Evolutionary conservation across 225 moss, liverwort and hornwort genomes (phyloP), one percentile per base, ranked within the genome.

Genomic region (Anthoceros angustus): DNA sequence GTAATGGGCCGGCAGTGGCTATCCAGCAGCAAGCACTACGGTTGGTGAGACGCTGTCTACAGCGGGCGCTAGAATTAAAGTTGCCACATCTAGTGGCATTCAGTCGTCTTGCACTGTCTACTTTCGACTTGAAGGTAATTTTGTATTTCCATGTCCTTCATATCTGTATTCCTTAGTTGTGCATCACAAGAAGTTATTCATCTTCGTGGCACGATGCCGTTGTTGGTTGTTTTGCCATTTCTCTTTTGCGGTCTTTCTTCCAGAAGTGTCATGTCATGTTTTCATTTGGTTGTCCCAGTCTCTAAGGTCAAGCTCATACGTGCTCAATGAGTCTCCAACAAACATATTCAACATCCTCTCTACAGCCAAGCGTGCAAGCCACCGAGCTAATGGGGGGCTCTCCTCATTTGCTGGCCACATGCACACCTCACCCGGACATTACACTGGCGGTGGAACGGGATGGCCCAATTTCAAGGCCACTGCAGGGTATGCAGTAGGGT

Each of bases 101-200:
- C 63, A 86, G 90, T 72, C 90, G 90, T 38, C 84, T 95, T 55
- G 90, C 94, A 25, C 83, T 90, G 40, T 90, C 90, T 3, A 90
- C 85, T 43, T 90, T 95, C 41, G 85, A 90, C 60, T 61, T 86
- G 1, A 82, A 85, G 72, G 72, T 72, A 7, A 70, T 42, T 65
- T 21, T 65, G 39, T 65, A 63, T 62, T 11, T 8, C 64, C 18
- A 18, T 39, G 4, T 24, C 12, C 12, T 16, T 46, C 39, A 8
- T 26, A 39, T 21, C 63, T 70, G 45, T 10, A 55, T 15, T 7
- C 7, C 14, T 9, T 55, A 55, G 55, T 18, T 20, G 18, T 15
- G n/a, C 55, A 9, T 23, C 16, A 55, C 23, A 23, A 5, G 12
- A 5, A 0, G 55, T 55, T 23, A 7, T 7, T 15, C 4, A 20